A percentile compares a stretch with the other conserved stretches of the same genome.
Evolutionary conservation across 108 stramenopile species (phyloP).

Genomic region (Skeletonema menzelii): DNA sequence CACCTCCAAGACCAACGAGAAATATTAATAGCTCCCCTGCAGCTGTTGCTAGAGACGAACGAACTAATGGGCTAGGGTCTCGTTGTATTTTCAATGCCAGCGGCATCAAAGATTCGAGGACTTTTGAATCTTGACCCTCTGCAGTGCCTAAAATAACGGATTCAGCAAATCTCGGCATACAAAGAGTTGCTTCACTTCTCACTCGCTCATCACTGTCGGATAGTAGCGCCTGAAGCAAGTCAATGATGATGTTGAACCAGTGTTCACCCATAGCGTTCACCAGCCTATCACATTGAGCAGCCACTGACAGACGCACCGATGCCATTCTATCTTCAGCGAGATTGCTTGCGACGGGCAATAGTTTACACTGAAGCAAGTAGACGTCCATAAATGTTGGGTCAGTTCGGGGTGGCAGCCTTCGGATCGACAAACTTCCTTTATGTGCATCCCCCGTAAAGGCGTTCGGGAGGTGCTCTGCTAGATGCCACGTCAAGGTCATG

Average conservation of each 20-base stretch:
- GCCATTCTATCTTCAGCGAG: conserved; percentile 85
- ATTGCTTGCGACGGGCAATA: conserved; percentile 85
- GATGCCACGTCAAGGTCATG: conserved; percentile 89
- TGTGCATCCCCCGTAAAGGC: conserved; percentile 89
- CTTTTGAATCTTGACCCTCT: conserved; percentile 46
- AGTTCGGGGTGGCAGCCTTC: conserved; percentile 77
- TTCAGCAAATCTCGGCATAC: conserved; percentile 84
- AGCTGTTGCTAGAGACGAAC: conserved; percentile 81
- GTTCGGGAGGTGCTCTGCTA: conserved; percentile 90
- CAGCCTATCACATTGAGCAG: conserved; percentile 86
- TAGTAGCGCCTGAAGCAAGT: conserved; percentile 78
- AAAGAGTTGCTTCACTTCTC: conserved; percentile 81
- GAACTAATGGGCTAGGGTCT: conserved; percentile 66
- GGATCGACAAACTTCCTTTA: conserved; percentile 79
- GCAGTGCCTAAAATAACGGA: conserved; percentile 39
- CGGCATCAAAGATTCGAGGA: conserved; percentile 79
- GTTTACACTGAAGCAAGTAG: conserved; percentile 88
- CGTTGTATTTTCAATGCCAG: conserved; percentile 79
- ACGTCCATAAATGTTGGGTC: conserved; percentile 88
- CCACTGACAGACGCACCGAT: conserved; percentile 82
- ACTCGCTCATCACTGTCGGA: conserved; percentile 83
- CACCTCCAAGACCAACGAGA: conserved; percentile 67
- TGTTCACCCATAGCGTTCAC: conserved; percentile 86
- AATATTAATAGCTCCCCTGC: conserved; percentile 84
- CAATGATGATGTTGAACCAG: conserved; percentile 91